Conservation (phyloP, 2,329 filamentous ascomycete genomes). For the Epichloe uncinata region DNA sequence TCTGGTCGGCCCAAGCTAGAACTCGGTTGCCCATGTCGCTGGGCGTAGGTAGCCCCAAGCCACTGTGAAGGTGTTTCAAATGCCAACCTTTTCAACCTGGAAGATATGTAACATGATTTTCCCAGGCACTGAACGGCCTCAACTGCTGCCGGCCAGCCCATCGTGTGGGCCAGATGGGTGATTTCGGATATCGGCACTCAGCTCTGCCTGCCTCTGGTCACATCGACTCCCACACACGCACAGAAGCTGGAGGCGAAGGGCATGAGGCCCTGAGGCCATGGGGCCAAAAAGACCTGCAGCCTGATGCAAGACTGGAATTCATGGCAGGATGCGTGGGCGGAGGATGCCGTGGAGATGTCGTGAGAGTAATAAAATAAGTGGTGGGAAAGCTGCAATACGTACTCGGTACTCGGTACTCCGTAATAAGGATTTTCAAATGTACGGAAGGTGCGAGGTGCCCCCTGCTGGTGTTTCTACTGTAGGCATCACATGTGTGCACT, state of each 20-base stretch:
- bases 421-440: not conserved
- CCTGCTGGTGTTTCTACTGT: not conserved
- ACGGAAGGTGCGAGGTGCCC: not conserved
- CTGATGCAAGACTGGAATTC: not conserved
- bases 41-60: not conserved
- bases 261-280: not conserved
- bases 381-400: not conserved
- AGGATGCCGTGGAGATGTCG: not conserved
- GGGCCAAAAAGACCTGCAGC: too few species aligned
- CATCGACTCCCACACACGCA: not conserved
- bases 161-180: too few species aligned
- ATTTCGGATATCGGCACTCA: not conserved
- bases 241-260: not conserved
- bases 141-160: not conserved
- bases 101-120: too few species aligned
- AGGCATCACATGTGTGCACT: too few species aligned
- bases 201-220: not conserved
- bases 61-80: not conserved
- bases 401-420: too few species aligned
- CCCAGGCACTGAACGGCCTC: too few species aligned
- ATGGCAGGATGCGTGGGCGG: not conserved
- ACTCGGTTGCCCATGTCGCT: not conserved
- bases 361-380: not conserved
- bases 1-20: not conserved
- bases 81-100: not conserved